Conservation (phyloP, 352 stramenopile genomes). For the Phytophthora capsici region DNA sequence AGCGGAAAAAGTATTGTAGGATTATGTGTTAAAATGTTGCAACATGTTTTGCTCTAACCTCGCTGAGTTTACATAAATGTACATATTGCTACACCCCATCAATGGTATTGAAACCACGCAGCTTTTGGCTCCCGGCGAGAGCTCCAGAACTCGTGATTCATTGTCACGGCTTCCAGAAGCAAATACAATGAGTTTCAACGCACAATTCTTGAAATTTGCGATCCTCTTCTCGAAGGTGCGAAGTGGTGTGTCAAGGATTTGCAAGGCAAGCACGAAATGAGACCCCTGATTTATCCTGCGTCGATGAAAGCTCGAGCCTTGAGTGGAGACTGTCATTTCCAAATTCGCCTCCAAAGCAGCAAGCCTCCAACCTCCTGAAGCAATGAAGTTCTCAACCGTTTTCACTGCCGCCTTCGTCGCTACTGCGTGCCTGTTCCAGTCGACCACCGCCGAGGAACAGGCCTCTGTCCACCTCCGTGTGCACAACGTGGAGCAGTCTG, state of each 20-base stretch:
- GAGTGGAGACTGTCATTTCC: slow-evolving; percentile 8
- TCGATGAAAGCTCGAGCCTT: not conserved
- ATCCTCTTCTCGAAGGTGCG: not conserved
- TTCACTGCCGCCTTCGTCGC: slow-evolving; percentile 27
- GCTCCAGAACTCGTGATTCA: too few relatives aligned
- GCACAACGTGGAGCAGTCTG: slow-evolving; percentile 18
- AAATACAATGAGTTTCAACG: slow-evolving; percentile 4
- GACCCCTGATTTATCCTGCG: slow-evolving; percentile 14
- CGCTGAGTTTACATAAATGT: too few relatives aligned
- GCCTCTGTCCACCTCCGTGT: slow-evolving; percentile 37
- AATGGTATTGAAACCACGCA: too few relatives aligned
- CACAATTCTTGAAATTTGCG: slow-evolving; percentile 3
- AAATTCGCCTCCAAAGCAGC: slow-evolving; percentile 9
- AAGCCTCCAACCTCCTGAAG: not conserved
- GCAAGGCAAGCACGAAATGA: slow-evolving; percentile 5
- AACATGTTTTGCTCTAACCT: too few relatives aligned
- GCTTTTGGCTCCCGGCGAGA: too few relatives aligned
- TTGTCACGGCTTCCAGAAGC: too few relatives aligned
- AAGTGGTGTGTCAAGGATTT: slow-evolving; percentile 8
- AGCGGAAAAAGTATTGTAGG: too few relatives aligned
- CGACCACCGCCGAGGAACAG: slow-evolving; percentile 20
- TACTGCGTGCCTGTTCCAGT: slow-evolving; percentile 26
- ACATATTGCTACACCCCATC: too few relatives aligned
- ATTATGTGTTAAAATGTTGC: too few relatives aligned
- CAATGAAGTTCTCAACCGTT: slow-evolving; percentile 42